phyloP scores from a whole-genome alignment of 2,329 filamentous ascomycete genomes.

The Sporothrix pallida region DNA sequence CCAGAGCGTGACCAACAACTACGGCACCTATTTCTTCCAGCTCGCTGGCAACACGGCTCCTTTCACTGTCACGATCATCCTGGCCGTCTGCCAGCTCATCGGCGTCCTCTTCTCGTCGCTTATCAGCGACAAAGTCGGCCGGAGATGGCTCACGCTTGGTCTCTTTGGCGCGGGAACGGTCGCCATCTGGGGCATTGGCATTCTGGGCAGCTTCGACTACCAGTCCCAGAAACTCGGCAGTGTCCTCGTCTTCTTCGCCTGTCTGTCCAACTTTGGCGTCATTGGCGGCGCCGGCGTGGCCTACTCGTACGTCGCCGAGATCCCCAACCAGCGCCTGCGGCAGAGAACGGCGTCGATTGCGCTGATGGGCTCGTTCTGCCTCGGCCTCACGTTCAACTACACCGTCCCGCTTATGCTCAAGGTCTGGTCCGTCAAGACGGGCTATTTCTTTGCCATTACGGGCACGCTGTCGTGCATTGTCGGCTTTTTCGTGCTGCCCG shows the following conservation, averaged over 20 bases:
- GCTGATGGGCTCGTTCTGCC: conserved; percentile 25
- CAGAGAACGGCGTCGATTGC: conserved; percentile 23
- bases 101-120: conserved; percentile 15
- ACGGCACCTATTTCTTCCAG: conserved; percentile 29
- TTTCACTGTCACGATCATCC: conserved; percentile 25
- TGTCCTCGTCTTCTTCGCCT: conserved; percentile 20
- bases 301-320: conserved; percentile 29
- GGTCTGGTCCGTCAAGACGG: conserved; percentile 24
- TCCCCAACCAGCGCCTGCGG: conserved; percentile 26
- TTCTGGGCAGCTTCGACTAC: conserved; percentile 27
- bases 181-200: conserved; percentile 26
- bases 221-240: conserved; percentile 6
- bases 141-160: conserved; percentile 22
- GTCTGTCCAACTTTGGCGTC: conserved; percentile 30
- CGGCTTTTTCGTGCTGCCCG: conserved; percentile 27
- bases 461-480: conserved; percentile 25
- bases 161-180: conserved; percentile 21
- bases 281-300: conserved; percentile 28
- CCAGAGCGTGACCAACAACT: conserved; percentile 29
- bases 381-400: conserved; percentile 27
- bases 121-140: conserved; percentile 23
- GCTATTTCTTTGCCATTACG: conserved; percentile 25
- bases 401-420: conserved; percentile 28
- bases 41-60: conserved; percentile 26
- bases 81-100: conserved; percentile 26